phyloP scores from a whole-genome alignment of 2,329 filamentous ascomycete species.

The Aspergillus sp. region DNA sequence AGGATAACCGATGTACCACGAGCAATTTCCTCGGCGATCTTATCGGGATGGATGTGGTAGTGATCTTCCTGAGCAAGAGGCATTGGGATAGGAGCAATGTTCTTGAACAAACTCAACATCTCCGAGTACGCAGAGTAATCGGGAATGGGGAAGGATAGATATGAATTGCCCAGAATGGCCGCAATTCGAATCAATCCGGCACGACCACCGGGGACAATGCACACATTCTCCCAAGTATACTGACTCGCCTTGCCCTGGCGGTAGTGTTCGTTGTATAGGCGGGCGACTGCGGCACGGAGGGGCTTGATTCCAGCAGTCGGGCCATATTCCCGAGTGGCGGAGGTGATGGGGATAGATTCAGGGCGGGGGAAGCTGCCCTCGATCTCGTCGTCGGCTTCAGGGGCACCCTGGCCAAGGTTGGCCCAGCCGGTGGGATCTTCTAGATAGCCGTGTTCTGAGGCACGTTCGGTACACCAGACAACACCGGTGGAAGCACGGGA shows the following conservation, averaged over 20 bases:
- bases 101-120: slow-evolving; percentile 93
- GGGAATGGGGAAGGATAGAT: slow-evolving; percentile 89
- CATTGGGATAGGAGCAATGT: slow-evolving; percentile 84
- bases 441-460: slow-evolving; percentile 81
- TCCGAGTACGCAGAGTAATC: slow-evolving; percentile 98
- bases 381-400: slow-evolving; percentile 92
- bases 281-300: slow-evolving; percentile 82
- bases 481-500: slow-evolving; percentile 88
- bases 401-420: slow-evolving; percentile 90
- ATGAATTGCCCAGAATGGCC: slow-evolving; percentile 87
- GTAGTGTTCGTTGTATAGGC: slow-evolving; percentile 90
- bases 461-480: slow-evolving; percentile 72
- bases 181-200: slow-evolving; percentile 93
- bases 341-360: slow-evolving; percentile 71
- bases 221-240: slow-evolving; percentile 97
- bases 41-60: slow-evolving; percentile 91
- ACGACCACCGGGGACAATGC: slow-evolving; percentile 89
- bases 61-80: slow-evolving; percentile 81
- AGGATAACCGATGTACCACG: slow-evolving; percentile 84
- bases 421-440: slow-evolving; percentile 84
- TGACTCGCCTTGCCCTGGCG: slow-evolving; percentile 81
- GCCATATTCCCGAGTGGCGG: slow-evolving; percentile 82
- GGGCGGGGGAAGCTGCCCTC: slow-evolving; percentile 84
- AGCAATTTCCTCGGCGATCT: slow-evolving; percentile 87
- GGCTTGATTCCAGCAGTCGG: slow-evolving; percentile 93